Evolutionary conservation across 352 stramenopile genomes (phyloP), one percentile per base, ranked within the genome.

Genomic region (Pythium diclinum): DNA sequence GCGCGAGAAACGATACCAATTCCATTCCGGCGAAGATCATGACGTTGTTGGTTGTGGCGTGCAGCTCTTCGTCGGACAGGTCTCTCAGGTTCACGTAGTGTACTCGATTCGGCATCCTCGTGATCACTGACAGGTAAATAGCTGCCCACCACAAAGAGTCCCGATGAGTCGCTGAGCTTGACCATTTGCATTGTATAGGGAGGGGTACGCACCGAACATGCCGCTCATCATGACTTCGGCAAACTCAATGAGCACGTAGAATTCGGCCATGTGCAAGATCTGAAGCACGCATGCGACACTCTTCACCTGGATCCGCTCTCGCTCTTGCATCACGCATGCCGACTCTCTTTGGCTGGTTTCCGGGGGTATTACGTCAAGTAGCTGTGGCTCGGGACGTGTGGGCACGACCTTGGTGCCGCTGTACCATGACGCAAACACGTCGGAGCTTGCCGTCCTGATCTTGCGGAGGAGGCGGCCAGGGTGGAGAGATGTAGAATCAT

Each of bases 191-290:
- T n/a, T n/a, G n/a, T n/a, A n/a, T n/a, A n/a, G n/a, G n/a, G n/a
- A n/a, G n/a, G n/a, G n/a, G n/a, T n/a, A 56, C 67, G 58, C 32
- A 79, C 61, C 19, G 65, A 32, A 30, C 21, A 62, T 0, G 68
- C 23, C 4, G 21, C 32, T 33, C 58, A 79, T 51, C 23, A 81
- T 33, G 13, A 74, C 56, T 11, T 47, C 32, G 19, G 61, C 62
- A 14, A 78, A 67, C 40, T 67, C 51, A 33, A 58, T 59, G 40
- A 67, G 60, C 6, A 67, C 51, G 32, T 60, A 66, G n/a, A 66
- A 66, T 51, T 66, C 60, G 36, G 30, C 49, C 60, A 67, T 67
- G 33, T 61, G 52, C n/a, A 67, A 25, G 0, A 67, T 47, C 13
- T 61, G 56, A 10, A 67, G 51, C 25, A 56, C 28, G 2, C 14